Conservation (phyloP, 768 basidiomycete species). For the Boletus sp. region DNA sequence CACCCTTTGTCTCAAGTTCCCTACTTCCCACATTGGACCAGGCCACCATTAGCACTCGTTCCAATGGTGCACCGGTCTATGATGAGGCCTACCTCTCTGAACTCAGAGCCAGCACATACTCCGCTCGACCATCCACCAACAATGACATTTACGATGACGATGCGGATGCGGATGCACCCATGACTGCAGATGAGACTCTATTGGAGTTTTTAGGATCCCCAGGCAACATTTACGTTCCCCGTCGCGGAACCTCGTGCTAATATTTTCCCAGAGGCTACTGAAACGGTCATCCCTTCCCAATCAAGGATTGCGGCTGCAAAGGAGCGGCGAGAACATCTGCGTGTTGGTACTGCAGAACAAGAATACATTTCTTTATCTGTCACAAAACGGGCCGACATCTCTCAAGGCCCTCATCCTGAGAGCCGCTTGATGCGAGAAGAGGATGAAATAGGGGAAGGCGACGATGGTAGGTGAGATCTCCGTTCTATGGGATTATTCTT, state of each 20-base stretch:
- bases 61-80: constrained; percentile 59
- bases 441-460: constrained; percentile 83
- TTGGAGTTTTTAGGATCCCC: constrained; percentile 29
- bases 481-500: neutral
- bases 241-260: neutral
- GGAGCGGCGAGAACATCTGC: constrained; percentile 69
- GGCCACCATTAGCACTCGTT: constrained; percentile 44
- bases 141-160: constrained; percentile 49
- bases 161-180: constrained; percentile 50
- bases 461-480: constrained; percentile 60
- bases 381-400: constrained; percentile 47
- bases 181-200: constrained; percentile 39
- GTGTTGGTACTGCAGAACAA: constrained; percentile 48
- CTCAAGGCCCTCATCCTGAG: constrained; percentile 78
- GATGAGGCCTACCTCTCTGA: constrained; percentile 70
- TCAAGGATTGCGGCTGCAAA: constrained; percentile 71
- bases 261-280: constrained; percentile 32
- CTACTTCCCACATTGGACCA: constrained; percentile 51
- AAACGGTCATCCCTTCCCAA: constrained; percentile 60
- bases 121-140: constrained; percentile 42
- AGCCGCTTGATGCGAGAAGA: constrained; percentile 82
- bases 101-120: constrained; percentile 73
- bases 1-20: constrained; percentile 26
- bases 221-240: constrained; percentile 22
- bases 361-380: constrained; percentile 82